Evolutionary conservation across 2,329 filamentous ascomycete genomes (phyloP).

Genomic region (Pleomassaria siparia): DNA sequence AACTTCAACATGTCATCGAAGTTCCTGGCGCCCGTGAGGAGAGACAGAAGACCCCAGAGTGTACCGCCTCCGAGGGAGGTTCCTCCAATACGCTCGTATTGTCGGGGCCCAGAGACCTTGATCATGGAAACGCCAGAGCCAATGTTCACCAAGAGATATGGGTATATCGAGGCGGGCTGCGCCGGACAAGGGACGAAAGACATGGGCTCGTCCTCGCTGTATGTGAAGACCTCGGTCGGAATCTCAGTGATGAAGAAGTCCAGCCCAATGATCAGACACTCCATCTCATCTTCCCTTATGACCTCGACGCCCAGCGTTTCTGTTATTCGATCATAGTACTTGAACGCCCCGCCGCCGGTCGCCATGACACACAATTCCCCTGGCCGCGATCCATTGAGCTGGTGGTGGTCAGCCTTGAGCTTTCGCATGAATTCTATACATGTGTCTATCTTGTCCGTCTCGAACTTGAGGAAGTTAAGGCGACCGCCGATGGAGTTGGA

Average conservation of each 20-base stretch:
- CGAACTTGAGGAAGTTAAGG: conserved; percentile 93
- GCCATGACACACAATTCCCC: conserved; percentile 88
- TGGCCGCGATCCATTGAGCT: conserved; percentile 69
- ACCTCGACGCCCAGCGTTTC: conserved; percentile 85
- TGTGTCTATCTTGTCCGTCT: conserved; percentile 90
- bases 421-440: conserved; percentile 90
- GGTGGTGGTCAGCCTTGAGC: conserved; percentile 78
- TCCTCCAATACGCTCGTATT: conserved; percentile 88
- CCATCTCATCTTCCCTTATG: conserved; percentile 94
- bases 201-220: conserved; percentile 82
- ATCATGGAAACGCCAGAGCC: conserved; percentile 96
- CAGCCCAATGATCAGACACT: conserved; percentile 92
- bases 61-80: conserved; percentile 96
- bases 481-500: conserved; percentile 81
- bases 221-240: conserved; percentile 94
- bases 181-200: conserved; percentile 74
- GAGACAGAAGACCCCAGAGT: conserved; percentile 88
- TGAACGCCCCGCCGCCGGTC: conserved; percentile 92
- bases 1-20: conserved; percentile 97
- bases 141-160: conserved; percentile 97
- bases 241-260: conserved; percentile 99
- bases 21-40: conserved; percentile 89
- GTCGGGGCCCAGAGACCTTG: conserved; percentile 86
- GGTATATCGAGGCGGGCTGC: conserved; percentile 72
- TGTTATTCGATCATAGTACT: conserved; percentile 91